phyloP scores from a whole-genome alignment of 257 asterid genomes.

The Anisodus acutangulus region DNA sequence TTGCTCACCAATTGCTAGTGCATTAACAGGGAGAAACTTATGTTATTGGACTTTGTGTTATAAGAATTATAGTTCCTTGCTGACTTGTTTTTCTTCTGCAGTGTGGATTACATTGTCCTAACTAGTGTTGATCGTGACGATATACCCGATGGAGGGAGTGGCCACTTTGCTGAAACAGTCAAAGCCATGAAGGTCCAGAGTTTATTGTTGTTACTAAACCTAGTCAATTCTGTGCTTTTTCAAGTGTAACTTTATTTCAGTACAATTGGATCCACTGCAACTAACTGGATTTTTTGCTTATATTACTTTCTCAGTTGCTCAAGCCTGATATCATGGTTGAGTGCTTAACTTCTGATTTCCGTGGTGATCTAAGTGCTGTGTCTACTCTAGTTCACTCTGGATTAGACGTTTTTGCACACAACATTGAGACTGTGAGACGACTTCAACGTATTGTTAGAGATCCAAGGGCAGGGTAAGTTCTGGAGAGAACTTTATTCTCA shows the following conservation, averaged over 20 bases:
- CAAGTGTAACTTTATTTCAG: neutral
- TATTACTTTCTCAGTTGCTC: slow-evolving; percentile 59
- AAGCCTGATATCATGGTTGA: slow-evolving; percentile 93
- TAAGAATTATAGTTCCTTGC: neutral
- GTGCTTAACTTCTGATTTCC: slow-evolving; percentile 96
- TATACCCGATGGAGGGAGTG: slow-evolving; percentile 95
- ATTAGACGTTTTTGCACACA: slow-evolving; percentile 96
- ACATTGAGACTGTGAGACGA: slow-evolving; percentile 83
- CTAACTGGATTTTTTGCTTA: neutral
- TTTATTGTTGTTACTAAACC: neutral
- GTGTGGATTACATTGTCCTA: slow-evolving; percentile 93
- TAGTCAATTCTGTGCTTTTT: neutral
- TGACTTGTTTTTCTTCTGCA: slow-evolving; percentile 42
- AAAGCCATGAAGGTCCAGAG: slow-evolving; percentile 78
- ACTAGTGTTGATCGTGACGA: slow-evolving; percentile 98
- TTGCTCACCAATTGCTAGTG: neutral
- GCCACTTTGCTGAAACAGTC: slow-evolving; percentile 95
- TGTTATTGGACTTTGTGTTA: neutral
- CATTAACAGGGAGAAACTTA: neutral
- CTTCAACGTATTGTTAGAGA: slow-evolving; percentile 94
- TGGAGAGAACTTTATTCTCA: slow-evolving; percentile 25
- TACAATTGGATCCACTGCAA: neutral
- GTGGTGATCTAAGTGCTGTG: slow-evolving; percentile 86
- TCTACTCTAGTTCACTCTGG: slow-evolving; percentile 81
- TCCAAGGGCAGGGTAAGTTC: slow-evolving; percentile 94